Evolutionary conservation across 2,329 filamentous ascomycete genomes (phyloP).

Genomic region (Ophiosphaerella korrae): DNA sequence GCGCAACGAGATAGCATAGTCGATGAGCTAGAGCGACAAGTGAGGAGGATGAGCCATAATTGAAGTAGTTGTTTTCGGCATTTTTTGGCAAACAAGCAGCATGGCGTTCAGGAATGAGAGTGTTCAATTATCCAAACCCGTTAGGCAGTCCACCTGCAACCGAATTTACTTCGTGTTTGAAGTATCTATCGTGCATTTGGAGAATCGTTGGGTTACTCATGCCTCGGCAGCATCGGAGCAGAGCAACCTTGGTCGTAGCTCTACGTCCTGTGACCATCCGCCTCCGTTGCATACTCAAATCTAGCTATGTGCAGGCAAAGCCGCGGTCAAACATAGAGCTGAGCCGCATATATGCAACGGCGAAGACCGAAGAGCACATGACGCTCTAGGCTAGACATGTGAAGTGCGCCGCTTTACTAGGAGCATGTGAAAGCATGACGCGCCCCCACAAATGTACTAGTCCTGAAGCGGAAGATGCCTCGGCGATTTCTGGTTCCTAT

Average conservation of each 20-base stretch:
- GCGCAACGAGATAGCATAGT: slow-evolving; percentile 81
- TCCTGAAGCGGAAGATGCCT: slow-evolving; percentile 16
- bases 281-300: too few relatives aligned
- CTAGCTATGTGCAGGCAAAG: too few relatives aligned
- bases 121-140: neutral
- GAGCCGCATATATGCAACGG: neutral
- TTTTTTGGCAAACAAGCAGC: slow-evolving; percentile 18
- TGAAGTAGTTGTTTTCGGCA: slow-evolving; percentile 1
- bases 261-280: too few relatives aligned
- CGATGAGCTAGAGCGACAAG: slow-evolving; percentile 67
- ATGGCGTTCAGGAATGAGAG: slow-evolving; percentile 29
- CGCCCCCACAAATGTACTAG: slow-evolving; percentile 18
- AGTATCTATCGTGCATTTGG: too few relatives aligned
- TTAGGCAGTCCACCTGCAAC: too few relatives aligned
- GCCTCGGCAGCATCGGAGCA: too few relatives aligned
- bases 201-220: too few relatives aligned
- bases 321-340: too few relatives aligned
- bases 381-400: slow-evolving; percentile 18
- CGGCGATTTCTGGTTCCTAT: slow-evolving; percentile 15
- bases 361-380: neutral
- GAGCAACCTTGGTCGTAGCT: too few relatives aligned
- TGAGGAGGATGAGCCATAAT: slow-evolving; percentile 18
- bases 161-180: too few relatives aligned
- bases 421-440: slow-evolving; percentile 23
- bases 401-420: slow-evolving; percentile 18